phyloP scores from a whole-genome alignment of 2,329 filamentous ascomycete genomes.

The Pezicula neosporulosa region DNA sequence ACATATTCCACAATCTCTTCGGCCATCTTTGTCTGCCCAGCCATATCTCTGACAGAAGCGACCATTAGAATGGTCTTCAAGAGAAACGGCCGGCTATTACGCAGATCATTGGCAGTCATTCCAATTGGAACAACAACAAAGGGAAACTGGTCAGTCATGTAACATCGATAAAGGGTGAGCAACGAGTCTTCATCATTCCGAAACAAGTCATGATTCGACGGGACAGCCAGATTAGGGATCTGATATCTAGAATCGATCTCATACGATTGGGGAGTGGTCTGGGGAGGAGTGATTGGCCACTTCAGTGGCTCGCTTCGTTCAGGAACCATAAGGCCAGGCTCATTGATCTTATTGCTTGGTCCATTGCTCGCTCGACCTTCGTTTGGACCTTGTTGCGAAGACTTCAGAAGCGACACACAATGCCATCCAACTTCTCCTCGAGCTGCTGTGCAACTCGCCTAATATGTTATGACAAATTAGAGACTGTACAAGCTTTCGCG shows the following conservation, averaged over 20 bases:
- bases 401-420: constrained; percentile 6
- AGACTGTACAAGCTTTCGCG: neutral
- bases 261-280: neutral
- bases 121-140: constrained; percentile 3
- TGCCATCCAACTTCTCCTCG: constrained; percentile 8
- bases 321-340: neutral
- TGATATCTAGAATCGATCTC: neutral
- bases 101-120: neutral
- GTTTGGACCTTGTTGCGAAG: neutral
- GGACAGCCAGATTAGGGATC: neutral
- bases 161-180: constrained; percentile 2
- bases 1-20: constrained; percentile 28
- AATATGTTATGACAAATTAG: neutral
- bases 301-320: neutral
- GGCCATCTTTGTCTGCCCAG: constrained; percentile 6
- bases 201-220: neutral
- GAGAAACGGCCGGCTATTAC: constrained; percentile 2
- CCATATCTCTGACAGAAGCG: constrained; percentile 6
- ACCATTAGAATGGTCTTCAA: constrained; percentile 3
- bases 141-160: constrained; percentile 5
- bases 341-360: neutral
- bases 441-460: constrained; percentile 6
- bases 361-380: neutral
- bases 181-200: neutral
- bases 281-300: neutral